Evolutionary conservation across 2,329 filamentous ascomycete species (phyloP).

Genomic region (Seiridium unicorne): DNA sequence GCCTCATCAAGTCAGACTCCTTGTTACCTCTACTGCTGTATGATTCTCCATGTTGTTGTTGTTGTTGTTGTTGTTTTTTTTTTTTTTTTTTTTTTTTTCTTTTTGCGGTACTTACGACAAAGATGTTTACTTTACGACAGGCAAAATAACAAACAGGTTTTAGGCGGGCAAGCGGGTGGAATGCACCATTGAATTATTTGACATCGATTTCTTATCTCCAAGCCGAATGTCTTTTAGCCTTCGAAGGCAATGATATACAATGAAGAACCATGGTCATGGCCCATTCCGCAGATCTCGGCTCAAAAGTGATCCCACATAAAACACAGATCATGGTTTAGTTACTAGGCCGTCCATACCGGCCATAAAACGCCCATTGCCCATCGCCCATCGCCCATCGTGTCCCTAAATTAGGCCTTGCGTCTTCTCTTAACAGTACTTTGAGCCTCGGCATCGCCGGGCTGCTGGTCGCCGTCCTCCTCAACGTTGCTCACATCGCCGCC

Average conservation of each 20-base stretch:
- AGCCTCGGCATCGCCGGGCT: slow-evolving; percentile 37
- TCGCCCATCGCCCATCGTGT: not conserved
- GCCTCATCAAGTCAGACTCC: too few relatives aligned
- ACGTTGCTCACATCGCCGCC: slow-evolving; percentile 42
- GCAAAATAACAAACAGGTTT: too few relatives aligned
- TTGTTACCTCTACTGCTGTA: too few relatives aligned
- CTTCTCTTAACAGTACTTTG: slow-evolving; percentile 22
- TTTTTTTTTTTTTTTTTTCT: too few relatives aligned
- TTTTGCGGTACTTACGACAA: too few relatives aligned
- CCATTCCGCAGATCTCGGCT: not conserved
- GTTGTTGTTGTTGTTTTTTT: too few relatives aligned
- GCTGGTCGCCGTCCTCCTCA: slow-evolving; percentile 47
- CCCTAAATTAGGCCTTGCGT: slow-evolving; percentile 22
- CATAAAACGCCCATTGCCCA: not conserved
- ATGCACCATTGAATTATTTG: too few relatives aligned
- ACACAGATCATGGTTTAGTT: not conserved
- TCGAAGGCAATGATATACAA: not conserved
- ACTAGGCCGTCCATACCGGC: not conserved
- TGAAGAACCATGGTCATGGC: not conserved
- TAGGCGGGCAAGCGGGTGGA: too few relatives aligned
- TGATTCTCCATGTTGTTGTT: too few relatives aligned
- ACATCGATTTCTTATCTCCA: too few relatives aligned
- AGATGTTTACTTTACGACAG: too few relatives aligned
- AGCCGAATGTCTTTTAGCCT: not conserved
- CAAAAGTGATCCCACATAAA: not conserved